A percentile compares a stretch with the other conserved stretches of the same genome.
Conservation (phyloP, 345 rosid species). For the Limnanthes douglasii region DNA sequence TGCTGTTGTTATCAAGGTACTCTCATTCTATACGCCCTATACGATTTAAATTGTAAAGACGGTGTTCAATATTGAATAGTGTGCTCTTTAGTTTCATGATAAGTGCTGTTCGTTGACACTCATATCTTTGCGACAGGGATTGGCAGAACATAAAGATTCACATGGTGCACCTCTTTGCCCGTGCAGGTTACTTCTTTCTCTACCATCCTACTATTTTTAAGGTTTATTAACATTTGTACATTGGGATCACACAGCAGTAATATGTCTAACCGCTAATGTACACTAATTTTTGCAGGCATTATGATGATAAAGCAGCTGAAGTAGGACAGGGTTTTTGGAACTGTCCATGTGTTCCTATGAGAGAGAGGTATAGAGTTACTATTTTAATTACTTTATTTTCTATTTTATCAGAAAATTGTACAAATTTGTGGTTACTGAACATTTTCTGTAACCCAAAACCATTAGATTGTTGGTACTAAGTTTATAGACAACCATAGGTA, state of each 20-base stretch:
- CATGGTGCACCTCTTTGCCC: slow-evolving; percentile 94
- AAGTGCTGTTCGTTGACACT: too few species aligned
- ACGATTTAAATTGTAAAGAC: neutral
- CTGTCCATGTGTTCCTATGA: slow-evolving; percentile 98
- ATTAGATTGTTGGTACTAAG: too few species aligned
- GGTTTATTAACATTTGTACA: neutral
- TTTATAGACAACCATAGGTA: too few species aligned
- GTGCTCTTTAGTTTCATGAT: neutral
- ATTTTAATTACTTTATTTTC: too few species aligned
- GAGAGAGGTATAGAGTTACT: slow-evolving; percentile 63
- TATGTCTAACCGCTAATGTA: too few species aligned
- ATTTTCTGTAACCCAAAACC: too few species aligned
- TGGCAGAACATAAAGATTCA: slow-evolving; percentile 88
- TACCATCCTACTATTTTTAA: neutral
- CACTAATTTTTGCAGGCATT: slow-evolving; percentile 44
- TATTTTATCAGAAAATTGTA: too few species aligned
- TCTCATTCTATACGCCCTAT: neutral
- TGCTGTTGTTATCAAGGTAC: slow-evolving; percentile 88
- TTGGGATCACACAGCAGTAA: neutral
- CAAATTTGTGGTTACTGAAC: too few species aligned
- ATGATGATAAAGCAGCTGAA: slow-evolving; percentile 91
- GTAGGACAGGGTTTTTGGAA: slow-evolving; percentile 94
- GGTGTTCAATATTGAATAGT: neutral
- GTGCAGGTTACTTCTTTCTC: slow-evolving; percentile 36
- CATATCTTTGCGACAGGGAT: slow-evolving; percentile 45